Conservation (phyloP, 2,329 filamentous ascomycete species). For the Microdochium trichocladiopsis region DNA sequence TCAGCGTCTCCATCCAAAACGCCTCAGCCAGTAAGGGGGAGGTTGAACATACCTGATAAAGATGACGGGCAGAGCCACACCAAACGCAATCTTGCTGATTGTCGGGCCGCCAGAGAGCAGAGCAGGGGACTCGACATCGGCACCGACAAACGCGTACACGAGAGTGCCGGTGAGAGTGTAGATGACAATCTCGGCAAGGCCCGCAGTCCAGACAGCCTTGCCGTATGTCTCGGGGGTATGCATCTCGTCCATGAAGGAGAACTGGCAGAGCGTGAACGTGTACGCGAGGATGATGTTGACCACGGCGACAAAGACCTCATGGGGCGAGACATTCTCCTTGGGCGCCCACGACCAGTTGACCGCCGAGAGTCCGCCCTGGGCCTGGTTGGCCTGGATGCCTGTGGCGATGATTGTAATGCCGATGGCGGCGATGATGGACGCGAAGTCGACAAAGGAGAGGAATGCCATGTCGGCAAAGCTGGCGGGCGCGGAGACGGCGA, state of each 20-base stretch:
- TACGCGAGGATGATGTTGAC: conserved; percentile 59
- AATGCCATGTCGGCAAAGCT: conserved; percentile 52
- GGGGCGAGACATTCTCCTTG: conserved; percentile 27
- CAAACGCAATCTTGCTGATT: conserved; percentile 54
- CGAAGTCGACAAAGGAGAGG: conserved; percentile 50
- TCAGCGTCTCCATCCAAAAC: no score
- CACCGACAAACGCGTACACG: conserved; percentile 55
- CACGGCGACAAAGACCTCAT: conserved; percentile 42
- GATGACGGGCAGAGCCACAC: conserved; percentile 56
- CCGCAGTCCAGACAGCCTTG: conserved; percentile 41
- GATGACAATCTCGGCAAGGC: conserved; percentile 45
- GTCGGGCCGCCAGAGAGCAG: conserved; percentile 47
- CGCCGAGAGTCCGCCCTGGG: conserved; percentile 7
- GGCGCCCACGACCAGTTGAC: conserved; percentile 23
- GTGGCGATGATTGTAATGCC: conserved; percentile 53
- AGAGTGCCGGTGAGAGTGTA: conserved; percentile 55
- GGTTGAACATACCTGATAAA: conserved; percentile 30
- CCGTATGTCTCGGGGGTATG: conserved; percentile 29
- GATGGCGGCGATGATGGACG: conserved; percentile 50
- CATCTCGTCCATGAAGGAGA: conserved; percentile 30
- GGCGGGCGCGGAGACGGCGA: conserved; percentile 48
- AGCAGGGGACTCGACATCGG: conserved; percentile 50
- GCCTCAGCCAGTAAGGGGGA: no score
- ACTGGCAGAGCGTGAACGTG: conserved; percentile 30
- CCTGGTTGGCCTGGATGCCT: conserved; percentile 27